These are phyloP conservation scores for Backusella westeae DNA, from an alignment of 192 early-diverging fungal genomes.

Conservation along the genomic window DNA sequence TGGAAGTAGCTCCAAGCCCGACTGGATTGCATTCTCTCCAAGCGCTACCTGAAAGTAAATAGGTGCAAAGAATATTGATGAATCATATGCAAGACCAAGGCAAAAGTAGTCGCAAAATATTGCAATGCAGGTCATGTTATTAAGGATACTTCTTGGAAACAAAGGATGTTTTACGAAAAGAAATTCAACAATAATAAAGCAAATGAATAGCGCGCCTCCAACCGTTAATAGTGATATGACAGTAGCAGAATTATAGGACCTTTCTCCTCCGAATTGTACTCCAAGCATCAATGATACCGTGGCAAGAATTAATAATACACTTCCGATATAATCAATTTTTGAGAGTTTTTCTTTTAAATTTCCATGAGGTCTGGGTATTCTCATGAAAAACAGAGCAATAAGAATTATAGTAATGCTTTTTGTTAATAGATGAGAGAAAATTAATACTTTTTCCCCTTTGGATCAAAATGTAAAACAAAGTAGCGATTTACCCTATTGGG, in stretches of 20 bases:
- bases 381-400: constrained; percentile 50
- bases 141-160: constrained; percentile 62
- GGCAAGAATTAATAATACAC: constrained; percentile 45
- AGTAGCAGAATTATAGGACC: constrained; percentile 61
- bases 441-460: not conserved
- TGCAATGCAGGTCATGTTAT: constrained; percentile 40
- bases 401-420: constrained; percentile 39
- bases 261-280: constrained; percentile 68
- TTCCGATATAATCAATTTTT: constrained; percentile 52
- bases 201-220: constrained; percentile 43
- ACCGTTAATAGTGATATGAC: constrained; percentile 54
- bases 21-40: constrained; percentile 60
- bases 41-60: constrained; percentile 76
- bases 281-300: constrained; percentile 63
- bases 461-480: not conserved
- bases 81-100: constrained; percentile 19
- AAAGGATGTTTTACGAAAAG: constrained; percentile 62
- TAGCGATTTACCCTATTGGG: constrained; percentile 44
- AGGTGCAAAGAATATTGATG: constrained; percentile 66
- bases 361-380: constrained; percentile 50
- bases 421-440: not conserved
- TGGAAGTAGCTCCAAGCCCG: constrained; percentile 75
- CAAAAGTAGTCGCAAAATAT: constrained; percentile 42
- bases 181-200: constrained; percentile 64
- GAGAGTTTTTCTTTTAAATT: constrained; percentile 49